These are phyloP conservation scores for Cutaneotrichosporon spelunceum DNA, from an alignment of 1,284 basidiomycete genomes.

Conservation along the genomic window DNA sequence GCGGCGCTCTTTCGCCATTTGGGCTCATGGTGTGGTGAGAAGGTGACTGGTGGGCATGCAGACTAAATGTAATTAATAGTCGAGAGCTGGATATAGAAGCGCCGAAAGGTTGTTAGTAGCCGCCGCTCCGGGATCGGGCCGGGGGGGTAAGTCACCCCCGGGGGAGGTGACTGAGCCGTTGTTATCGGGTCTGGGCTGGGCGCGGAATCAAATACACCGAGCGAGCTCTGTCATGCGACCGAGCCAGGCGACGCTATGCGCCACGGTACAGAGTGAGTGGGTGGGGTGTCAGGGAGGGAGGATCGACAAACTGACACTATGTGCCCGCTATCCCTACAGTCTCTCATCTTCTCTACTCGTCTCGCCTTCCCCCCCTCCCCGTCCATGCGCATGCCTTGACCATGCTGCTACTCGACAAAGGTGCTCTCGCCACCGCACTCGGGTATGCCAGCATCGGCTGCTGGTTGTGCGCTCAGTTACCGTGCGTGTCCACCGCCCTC, in stretches of 20 bases:
- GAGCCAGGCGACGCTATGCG: too few relatives aligned
- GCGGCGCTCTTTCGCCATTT: not conserved
- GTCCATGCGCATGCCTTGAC: conserved; percentile 3
- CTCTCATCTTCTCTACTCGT: not conserved
- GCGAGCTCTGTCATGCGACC: too few relatives aligned
- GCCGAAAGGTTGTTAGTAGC: not conserved
- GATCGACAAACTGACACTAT: too few relatives aligned
- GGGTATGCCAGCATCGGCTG: conserved; percentile 76
- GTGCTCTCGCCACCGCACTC: conserved; percentile 14
- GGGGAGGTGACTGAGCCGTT: too few relatives aligned
- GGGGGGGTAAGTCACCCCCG: too few relatives aligned
- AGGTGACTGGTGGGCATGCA: not conserved
- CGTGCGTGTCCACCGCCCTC: conserved; percentile 60
- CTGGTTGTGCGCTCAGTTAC: conserved; percentile 88
- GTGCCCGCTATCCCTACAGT: too few relatives aligned
- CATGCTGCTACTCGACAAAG: conserved; percentile 14
- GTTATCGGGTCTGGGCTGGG: too few relatives aligned
- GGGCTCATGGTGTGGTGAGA: not conserved
- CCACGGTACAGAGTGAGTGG: too few relatives aligned
- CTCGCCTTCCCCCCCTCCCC: not conserved
- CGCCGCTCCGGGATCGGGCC: not conserved
- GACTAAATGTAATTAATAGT: not conserved
- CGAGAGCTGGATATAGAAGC: not conserved
- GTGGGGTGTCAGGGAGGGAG: too few relatives aligned
- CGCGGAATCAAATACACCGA: too few relatives aligned